Conservation (phyloP, 495 filamentous ascomycete species). For the Chaetomidium leptoderma region DNA sequence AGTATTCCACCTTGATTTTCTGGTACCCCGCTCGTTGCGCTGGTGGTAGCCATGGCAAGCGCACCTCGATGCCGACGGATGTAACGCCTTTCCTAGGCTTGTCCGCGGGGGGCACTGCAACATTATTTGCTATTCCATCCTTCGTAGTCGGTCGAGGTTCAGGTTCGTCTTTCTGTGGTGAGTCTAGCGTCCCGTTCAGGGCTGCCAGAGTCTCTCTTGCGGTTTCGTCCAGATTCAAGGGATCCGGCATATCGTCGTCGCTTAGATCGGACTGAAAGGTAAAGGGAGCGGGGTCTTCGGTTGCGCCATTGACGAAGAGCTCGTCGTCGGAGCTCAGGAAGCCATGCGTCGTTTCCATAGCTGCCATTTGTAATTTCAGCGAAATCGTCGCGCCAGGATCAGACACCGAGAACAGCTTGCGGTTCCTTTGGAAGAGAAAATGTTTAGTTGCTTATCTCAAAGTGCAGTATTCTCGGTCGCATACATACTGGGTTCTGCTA, state of each 20-base stretch:
- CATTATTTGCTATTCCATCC: too few species aligned
- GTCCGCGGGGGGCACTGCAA: not conserved
- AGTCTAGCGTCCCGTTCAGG: not conserved
- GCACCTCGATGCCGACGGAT: constrained; percentile 25
- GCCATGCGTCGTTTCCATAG: constrained; percentile 17
- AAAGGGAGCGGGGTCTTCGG: constrained; percentile 16
- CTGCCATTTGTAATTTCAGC: not conserved
- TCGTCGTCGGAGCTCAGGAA: constrained; percentile 23
- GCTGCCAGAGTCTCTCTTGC: constrained; percentile 3
- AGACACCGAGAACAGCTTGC: not conserved
- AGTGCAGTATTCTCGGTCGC: not conserved
- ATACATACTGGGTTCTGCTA: not conserved
- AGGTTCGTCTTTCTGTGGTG: not conserved
- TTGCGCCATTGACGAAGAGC: constrained; percentile 8
- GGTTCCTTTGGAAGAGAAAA: not conserved
- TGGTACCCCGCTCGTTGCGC: constrained; percentile 14
- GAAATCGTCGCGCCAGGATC: not conserved
- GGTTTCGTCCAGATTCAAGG: constrained; percentile 16
- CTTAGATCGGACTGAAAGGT: constrained; percentile 27
- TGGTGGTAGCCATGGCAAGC: constrained; percentile 21
- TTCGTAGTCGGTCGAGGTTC: not conserved
- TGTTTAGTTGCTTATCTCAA: not conserved
- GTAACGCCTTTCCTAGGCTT: not conserved
- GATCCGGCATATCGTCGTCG: constrained; percentile 21
- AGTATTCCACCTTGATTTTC: constrained; percentile 21